Evolutionary conservation across 1,284 basidiomycete species (phyloP), one percentile per base, ranked within the genome.

Genomic region (Marasmius oreades): DNA sequence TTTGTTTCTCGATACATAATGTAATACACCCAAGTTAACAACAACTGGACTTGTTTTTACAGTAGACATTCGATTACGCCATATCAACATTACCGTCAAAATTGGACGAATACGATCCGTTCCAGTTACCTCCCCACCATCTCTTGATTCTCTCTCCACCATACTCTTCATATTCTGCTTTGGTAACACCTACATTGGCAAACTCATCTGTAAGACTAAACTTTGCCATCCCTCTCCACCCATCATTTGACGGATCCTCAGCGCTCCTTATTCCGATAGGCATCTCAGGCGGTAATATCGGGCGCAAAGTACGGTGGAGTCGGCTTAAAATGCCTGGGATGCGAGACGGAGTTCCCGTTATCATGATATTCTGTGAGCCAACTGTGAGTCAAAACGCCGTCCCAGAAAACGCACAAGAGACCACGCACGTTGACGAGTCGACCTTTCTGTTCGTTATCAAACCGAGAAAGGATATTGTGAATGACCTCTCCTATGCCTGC

Each of bases 401-500:
- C 23, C 2, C 44, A n/a, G 11, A 4, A 31, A 16, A 26, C n/a
- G 28, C 31, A 14, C 45, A 43, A 23, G 63, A 67, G 33, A 28
- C 3, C 3, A 46, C 47, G 2, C 36, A 81, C 83, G 66, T 81
- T 76, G 53, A 80, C 86, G 56, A 95, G 76, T 36, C 82, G 71
- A 12, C 72, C 71, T 61, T 88, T 85, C 48, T 93, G 86, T 2
- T 75, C 71, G 37, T 86, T 80, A 3, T 82, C 73, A 70, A 96
- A 97, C 10, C 88, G 81, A n/a, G 86, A 83, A 50, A 99, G 78
- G 34, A 98, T 81, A 69, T 86, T 92, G 62, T 93, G 91, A 22
- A 95, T 75, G 1, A 98, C 85, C 71, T 99, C 97, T 12, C 89
- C 92, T 2, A 99, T 69, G 0, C 97, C 97, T 0, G 97, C 96